Percentiles rank a stretch among this genome's conserved stretches.
phyloP scores from a whole-genome alignment of 768 basidiomycete species.

The Podaxis mareebaensis region DNA sequence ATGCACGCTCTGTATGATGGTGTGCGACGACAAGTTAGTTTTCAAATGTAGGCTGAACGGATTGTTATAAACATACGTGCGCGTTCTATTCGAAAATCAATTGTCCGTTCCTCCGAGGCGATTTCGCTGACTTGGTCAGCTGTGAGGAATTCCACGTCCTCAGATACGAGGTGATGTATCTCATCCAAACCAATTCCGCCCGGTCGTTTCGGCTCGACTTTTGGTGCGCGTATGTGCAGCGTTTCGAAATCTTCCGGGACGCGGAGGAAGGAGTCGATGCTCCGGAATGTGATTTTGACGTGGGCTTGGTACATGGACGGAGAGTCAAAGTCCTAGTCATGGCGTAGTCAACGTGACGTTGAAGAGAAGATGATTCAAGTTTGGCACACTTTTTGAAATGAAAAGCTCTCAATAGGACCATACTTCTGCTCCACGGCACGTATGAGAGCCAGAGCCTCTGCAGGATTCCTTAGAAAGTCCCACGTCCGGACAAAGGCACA shows the following conservation, averaged over 20 bases:
- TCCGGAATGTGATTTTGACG: constrained; percentile 46
- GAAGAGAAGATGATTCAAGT: neutral
- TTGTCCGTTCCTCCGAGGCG: constrained; percentile 15
- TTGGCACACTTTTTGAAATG: constrained; percentile 39
- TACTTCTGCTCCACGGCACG: constrained; percentile 57
- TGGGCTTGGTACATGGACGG: constrained; percentile 41
- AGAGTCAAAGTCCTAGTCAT: constrained; percentile 47
- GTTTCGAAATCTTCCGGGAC: constrained; percentile 31
- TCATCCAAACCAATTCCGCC: constrained; percentile 40
- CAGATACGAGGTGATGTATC: constrained; percentile 24
- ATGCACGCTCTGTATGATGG: constrained; percentile 2
- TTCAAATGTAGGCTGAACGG: neutral
- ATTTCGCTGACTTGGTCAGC: constrained; percentile 11
- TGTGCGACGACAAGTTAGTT: neutral
- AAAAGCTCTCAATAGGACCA: constrained; percentile 47
- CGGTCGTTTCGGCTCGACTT: constrained; percentile 20
- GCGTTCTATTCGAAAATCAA: constrained; percentile 18
- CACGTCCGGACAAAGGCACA: constrained; percentile 41
- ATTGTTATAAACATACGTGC: constrained; percentile 17
- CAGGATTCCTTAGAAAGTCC: constrained; percentile 42
- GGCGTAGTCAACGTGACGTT: constrained; percentile 1
- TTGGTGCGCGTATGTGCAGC: constrained; percentile 29
- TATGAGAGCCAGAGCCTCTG: constrained; percentile 52
- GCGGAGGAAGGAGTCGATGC: constrained; percentile 39
- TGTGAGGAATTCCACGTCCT: constrained; percentile 16